Percentiles rank a stretch among this genome's conserved stretches.
phyloP scores from a whole-genome alignment of 129 eudicot genomes.

The Chrysanthemum lavandulifolium region DNA sequence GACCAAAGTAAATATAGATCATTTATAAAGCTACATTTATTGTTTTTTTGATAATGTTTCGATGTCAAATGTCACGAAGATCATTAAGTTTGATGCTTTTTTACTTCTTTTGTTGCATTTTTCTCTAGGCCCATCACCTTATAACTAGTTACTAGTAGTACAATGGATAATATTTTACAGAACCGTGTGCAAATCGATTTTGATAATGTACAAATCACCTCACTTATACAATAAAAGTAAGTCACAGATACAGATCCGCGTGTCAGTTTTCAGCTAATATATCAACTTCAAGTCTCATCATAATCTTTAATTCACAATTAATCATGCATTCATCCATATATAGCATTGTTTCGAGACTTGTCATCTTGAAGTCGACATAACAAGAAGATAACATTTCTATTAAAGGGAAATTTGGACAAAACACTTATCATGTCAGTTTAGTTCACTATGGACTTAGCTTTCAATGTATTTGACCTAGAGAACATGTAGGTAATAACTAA shows the following conservation, averaged over 20 bases:
- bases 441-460: not conserved
- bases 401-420: not conserved
- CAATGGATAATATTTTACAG: no score
- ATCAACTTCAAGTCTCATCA: slow-evolving; percentile 5
- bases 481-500: no score
- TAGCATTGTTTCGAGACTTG: not conserved
- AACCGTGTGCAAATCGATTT: no score
- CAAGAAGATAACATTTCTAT: not conserved
- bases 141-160: not conserved
- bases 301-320: not conserved
- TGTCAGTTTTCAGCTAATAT: not conserved
- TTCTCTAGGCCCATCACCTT: not conserved
- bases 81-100: not conserved
- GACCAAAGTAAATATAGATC: slow-evolving; percentile 14
- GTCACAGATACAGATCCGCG: slow-evolving; percentile 2
- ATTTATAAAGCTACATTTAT: slow-evolving; percentile 5
- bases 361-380: slow-evolving; percentile 7
- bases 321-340: not conserved
- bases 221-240: not conserved
- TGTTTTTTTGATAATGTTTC: slow-evolving; percentile 1
- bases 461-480: not conserved
- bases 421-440: not conserved
- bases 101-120: not conserved
- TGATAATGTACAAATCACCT: no score
- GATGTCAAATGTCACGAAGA: slow-evolving; percentile 18